Evolutionary conservation across 2,329 filamentous ascomycete species (phyloP).

Genomic region (Aspergillus sp.): DNA sequence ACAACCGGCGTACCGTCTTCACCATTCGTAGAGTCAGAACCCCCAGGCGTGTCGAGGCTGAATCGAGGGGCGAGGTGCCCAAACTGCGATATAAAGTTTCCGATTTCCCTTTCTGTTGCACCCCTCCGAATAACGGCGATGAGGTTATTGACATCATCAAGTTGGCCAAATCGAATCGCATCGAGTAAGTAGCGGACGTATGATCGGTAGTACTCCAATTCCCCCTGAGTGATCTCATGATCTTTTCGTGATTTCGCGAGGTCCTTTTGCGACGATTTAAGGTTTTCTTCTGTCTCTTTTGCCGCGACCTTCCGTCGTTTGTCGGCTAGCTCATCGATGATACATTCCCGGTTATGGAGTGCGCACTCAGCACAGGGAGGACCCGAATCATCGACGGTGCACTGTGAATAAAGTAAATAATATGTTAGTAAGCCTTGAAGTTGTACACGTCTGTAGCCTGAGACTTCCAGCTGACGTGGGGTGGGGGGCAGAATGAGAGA

Average conservation of each 20-base stretch:
- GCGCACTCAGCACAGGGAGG: slow-evolving; percentile 36
- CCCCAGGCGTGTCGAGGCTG: not conserved
- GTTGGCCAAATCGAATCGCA: slow-evolving; percentile 25
- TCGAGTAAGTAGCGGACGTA: slow-evolving; percentile 30
- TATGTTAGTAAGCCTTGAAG: not conserved
- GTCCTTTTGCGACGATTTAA: slow-evolving; percentile 30
- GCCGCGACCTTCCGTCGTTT: slow-evolving; percentile 37
- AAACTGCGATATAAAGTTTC: not conserved
- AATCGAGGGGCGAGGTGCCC: not conserved
- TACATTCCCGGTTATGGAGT: slow-evolving; percentile 32
- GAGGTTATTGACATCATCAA: slow-evolving; percentile 22
- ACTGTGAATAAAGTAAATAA: slow-evolving; percentile 22
- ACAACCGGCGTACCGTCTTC: not conserved
- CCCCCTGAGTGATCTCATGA: not conserved
- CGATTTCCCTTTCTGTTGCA: slow-evolving; percentile 1
- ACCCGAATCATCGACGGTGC: slow-evolving; percentile 25
- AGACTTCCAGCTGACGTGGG: no score
- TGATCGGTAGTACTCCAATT: slow-evolving; percentile 19
- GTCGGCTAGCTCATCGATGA: slow-evolving; percentile 36
- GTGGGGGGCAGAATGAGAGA: not conserved
- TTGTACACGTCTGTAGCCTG: no score
- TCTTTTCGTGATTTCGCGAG: slow-evolving; percentile 19
- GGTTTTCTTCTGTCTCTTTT: slow-evolving; percentile 30
- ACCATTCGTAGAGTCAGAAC: not conserved
- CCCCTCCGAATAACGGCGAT: slow-evolving; percentile 29